Percentiles rank a stretch among this genome's conserved stretches.
These are phyloP conservation scores for Actinidia arguta DNA, from an alignment of 179 eudicot species.

Conservation along the genomic window DNA sequence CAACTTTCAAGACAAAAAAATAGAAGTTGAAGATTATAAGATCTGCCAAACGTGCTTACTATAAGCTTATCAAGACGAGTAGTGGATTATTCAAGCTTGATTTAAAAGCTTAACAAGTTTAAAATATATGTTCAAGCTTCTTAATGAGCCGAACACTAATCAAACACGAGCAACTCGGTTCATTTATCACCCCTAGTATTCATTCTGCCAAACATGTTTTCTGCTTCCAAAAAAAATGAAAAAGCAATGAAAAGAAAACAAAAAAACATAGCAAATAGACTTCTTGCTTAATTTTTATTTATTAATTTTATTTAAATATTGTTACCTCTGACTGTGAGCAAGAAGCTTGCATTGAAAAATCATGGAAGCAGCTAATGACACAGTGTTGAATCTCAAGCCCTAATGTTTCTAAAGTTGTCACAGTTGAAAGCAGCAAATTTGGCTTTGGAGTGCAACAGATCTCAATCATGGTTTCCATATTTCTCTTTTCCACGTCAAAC, in stretches of 20 bases:
- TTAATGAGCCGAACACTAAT: not conserved
- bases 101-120: not conserved
- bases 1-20: no score
- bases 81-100: not conserved
- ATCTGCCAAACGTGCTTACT: no score
- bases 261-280: not conserved
- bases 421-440: conserved; percentile 73
- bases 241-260: not conserved
- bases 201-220: no score
- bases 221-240: no score
- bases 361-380: conserved; percentile 89
- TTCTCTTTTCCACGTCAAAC: conserved; percentile 86
- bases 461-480: conserved; percentile 66
- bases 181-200: not conserved
- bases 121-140: not conserved
- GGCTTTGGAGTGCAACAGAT: conserved; percentile 74
- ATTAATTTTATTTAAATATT: no score
- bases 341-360: conserved; percentile 82
- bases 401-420: conserved; percentile 72
- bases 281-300: no score
- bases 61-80: not conserved
- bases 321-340: conserved; percentile 63
- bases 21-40: no score
- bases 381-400: conserved; percentile 92
- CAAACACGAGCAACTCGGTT: not conserved